These are phyloP conservation scores for Agaricus blazei DNA, from an alignment of 768 basidiomycete species.

Conservation along the genomic window DNA sequence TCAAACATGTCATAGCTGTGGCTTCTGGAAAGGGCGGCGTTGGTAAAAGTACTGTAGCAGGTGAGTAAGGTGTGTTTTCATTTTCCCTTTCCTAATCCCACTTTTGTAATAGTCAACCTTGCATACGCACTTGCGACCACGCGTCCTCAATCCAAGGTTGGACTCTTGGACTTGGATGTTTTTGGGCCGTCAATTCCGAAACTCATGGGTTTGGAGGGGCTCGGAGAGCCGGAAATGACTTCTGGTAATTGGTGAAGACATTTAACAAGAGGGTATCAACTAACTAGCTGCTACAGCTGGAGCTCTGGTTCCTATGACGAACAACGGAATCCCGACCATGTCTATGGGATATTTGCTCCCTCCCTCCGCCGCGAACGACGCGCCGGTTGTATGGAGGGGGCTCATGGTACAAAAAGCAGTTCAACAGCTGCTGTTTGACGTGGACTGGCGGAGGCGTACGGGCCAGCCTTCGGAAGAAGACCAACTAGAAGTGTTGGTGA, in stretches of 20 bases:
- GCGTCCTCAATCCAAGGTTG: slow-evolving; percentile 55
- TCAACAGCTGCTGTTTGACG: slow-evolving; percentile 92
- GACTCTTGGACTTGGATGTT: slow-evolving; percentile 90
- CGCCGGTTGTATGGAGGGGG: slow-evolving; percentile 91
- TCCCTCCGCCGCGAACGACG: slow-evolving; percentile 32
- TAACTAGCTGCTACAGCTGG: slow-evolving; percentile 43
- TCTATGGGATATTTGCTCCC: slow-evolving; percentile 95
- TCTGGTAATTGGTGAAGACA: slow-evolving; percentile 32
- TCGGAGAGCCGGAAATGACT: slow-evolving; percentile 76
- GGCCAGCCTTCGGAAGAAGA: slow-evolving; percentile 27
- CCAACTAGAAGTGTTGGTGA: slow-evolving; percentile 77
- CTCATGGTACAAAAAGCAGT: slow-evolving; percentile 99
- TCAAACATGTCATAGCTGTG: slow-evolving; percentile 76
- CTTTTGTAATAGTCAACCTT: slow-evolving; percentile 57
- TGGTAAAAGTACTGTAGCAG: slow-evolving; percentile 91
- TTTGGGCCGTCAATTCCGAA: slow-evolving; percentile 95
- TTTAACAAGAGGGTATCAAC: not conserved
- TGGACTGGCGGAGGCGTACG: slow-evolving; percentile 62
- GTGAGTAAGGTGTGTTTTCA: slow-evolving; percentile 33
- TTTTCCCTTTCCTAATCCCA: not conserved
- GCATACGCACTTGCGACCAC: slow-evolving; percentile 66
- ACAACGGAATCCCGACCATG: slow-evolving; percentile 92
- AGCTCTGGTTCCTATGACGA: slow-evolving; percentile 74
- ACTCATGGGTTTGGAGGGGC: slow-evolving; percentile 80
- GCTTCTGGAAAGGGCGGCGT: slow-evolving; percentile 96